Percentiles rank a stretch among this genome's conserved stretches.
phyloP scores from a whole-genome alignment of 495 filamentous ascomycete genomes.

The Xylaria intraflava region DNA sequence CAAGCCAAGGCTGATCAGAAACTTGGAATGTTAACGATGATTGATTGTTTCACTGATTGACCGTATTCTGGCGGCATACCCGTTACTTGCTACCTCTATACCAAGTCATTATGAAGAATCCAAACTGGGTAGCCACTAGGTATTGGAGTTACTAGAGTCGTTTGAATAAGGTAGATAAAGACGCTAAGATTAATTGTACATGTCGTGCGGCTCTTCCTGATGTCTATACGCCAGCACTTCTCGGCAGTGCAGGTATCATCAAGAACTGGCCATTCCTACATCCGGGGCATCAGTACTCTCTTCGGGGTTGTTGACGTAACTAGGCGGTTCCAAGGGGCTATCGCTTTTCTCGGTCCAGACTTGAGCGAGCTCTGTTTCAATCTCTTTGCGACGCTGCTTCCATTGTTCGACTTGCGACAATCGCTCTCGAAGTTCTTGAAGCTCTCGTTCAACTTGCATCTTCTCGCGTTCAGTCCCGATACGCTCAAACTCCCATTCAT shows the following conservation, averaged over 20 bases:
- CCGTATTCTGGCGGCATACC: neutral
- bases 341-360: constrained; percentile 50
- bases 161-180: neutral
- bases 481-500: constrained; percentile 80
- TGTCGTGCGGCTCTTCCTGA: neutral
- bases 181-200: neutral
- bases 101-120: neutral
- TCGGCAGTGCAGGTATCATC: neutral
- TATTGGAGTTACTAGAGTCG: neutral
- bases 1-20: neutral
- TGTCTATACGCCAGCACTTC: neutral
- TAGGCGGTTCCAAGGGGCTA: constrained; percentile 33
- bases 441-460: constrained; percentile 80
- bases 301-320: constrained; percentile 23
- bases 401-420: constrained; percentile 76
- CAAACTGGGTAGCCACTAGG: neutral
- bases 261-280: neutral
- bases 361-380: constrained; percentile 50
- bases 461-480: constrained; percentile 92
- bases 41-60: neutral
- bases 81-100: neutral
- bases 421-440: constrained; percentile 72
- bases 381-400: constrained; percentile 70
- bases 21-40: neutral
- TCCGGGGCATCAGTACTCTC: neutral